These are phyloP conservation scores for Sporothrix euskadiensis DNA, from an alignment of 2,329 filamentous ascomycete genomes.

Conservation along the genomic window DNA sequence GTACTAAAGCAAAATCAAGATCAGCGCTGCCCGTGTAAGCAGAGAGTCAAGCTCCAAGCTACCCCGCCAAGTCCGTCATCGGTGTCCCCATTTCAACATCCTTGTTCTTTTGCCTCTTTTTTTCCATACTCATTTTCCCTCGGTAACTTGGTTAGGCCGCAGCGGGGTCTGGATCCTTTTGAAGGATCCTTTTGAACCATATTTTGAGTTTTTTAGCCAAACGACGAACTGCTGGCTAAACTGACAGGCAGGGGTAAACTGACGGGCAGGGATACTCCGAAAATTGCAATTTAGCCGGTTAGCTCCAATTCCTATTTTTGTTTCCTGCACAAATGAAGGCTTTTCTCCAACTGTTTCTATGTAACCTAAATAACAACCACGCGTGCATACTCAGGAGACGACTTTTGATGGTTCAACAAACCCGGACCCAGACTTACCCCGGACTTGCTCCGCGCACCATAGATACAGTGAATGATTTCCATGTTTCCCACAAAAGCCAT, in stretches of 20 bases:
- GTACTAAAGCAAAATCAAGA: background rate
- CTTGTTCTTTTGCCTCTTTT: background rate
- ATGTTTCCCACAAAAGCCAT: background rate
- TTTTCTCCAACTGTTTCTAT: background rate
- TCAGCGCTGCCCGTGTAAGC: background rate
- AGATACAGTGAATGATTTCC: background rate
- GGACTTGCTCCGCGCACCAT: background rate
- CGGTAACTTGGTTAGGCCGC: background rate
- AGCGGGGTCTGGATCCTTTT: background rate
- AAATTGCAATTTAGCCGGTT: constrained; percentile 1
- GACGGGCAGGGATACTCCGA: background rate
- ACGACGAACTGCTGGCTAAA: too few relatives aligned
- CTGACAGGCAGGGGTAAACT: too few relatives aligned
- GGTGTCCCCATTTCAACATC: background rate
- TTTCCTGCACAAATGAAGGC: too few relatives aligned
- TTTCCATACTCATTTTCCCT: background rate
- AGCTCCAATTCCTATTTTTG: background rate
- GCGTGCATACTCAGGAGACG: background rate
- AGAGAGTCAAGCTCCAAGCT: background rate
- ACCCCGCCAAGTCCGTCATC: background rate
- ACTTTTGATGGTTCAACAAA: background rate
- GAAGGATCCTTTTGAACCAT: background rate
- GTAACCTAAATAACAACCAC: background rate
- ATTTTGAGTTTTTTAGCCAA: too few relatives aligned
- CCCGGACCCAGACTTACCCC: background rate